Conservation (phyloP, 371 early-diverging fungal species). For the Saksenaea oblongispora region DNA sequence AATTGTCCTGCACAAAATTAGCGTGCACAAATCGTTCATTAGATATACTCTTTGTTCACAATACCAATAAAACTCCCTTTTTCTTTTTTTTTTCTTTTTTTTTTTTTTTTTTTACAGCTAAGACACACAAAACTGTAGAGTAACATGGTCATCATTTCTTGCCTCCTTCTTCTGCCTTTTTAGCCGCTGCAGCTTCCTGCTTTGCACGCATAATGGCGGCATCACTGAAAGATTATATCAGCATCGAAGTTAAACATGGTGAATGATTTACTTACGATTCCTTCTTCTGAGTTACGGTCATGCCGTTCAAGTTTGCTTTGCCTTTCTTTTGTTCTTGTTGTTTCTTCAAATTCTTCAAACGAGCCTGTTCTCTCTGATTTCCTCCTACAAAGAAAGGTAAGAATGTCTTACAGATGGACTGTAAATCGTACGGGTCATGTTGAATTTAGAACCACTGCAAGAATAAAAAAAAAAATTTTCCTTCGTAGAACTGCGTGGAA, state of each 20-base stretch:
- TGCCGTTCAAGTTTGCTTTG: conserved; percentile 38
- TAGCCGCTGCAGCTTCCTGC: conserved; percentile 54
- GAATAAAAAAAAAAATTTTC: not conserved
- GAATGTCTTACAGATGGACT: not conserved
- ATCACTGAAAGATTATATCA: conserved; percentile 34
- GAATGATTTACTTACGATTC: conserved; percentile 41
- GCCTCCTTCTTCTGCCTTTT: conserved; percentile 31
- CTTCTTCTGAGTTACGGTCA: conserved; percentile 50
- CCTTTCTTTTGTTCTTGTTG: conserved; percentile 43
- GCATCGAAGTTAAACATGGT: not conserved
- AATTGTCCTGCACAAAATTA: not conserved
- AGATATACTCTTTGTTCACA: not conserved
- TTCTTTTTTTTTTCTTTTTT: not conserved
- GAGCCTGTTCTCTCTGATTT: conserved; percentile 62
- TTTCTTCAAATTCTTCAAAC: conserved; percentile 56
- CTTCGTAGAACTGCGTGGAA: not conserved
- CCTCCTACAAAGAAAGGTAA: conserved; percentile 35
- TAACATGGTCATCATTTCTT: not conserved
- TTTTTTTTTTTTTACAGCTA: not conserved
- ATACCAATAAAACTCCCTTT: not conserved
- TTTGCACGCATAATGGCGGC: conserved; percentile 63
- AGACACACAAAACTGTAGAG: not conserved
- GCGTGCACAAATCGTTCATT: not conserved
- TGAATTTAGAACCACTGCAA: not conserved
- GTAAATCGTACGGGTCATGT: not conserved